Evolutionary conservation across 176 grass and related monocot species (phyloP), one percentile per base, ranked within the genome.

Genomic region (Typha latifolia): DNA sequence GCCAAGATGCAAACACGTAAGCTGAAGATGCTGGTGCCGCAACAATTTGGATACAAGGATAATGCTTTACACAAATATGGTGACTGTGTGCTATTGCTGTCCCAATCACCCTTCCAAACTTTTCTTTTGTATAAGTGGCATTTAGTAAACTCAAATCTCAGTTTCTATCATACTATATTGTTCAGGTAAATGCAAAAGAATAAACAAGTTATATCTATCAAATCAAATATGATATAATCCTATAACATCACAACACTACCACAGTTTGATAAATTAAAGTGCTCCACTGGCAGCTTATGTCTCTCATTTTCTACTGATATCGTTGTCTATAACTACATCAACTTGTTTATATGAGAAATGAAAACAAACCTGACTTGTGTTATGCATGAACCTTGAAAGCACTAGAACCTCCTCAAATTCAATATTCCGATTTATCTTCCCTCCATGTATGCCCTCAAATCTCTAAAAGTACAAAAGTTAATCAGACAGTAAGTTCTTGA

Each of bases 371-470:
- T 99, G 83, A 14, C 72, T 93, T 81, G 76, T 71, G 51, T 84
- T 76, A 66, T 75, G 83, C 84, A 99, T 90, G 79, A 84, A 99
- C 26, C 86, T 83, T 29, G 89, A 94, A 87, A 99, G 89, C 61
- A 80, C 64, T 51, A 99, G 74, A 63, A 68, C 13, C 47, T 99
- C 94, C 65, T 93, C 88, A 77, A 99, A 99, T 75, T 90, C 89
- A 50, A 99, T 93, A 48, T 79, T 93, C 49, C 84, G 71, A 37
- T 99, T 93, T 24, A 99, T 99, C 79, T 99, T 99, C 57, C 86
- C 84, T 24, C 94, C 94, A 87, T 82, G 67, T 75, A 93, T 78
- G 49, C 94, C 94, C 73, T 90, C 94, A 61, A 99, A 99, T 74
- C 94, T 99, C 94, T 99, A 74, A 62, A 73, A 34, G 49, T 69